Conservation (phyloP, 495 filamentous ascomycete genomes). For the Pyronema omphalodes region DNA sequence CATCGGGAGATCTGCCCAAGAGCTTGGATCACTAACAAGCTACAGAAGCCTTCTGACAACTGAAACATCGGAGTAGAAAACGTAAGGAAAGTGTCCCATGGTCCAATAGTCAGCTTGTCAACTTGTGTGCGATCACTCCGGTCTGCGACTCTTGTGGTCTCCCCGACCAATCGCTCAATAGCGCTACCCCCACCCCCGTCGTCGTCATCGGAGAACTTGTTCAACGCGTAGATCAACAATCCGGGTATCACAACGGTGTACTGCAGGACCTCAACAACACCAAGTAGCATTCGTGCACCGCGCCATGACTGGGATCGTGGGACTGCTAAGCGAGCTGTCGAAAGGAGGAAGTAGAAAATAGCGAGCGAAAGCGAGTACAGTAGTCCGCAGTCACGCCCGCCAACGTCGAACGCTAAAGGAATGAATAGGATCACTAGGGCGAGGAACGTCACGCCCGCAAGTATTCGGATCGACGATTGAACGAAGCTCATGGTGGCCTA, state of each 20-base stretch:
- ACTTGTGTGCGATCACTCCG: slow-evolving; percentile 23
- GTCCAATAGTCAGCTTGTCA: slow-evolving; percentile 59
- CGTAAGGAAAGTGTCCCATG: slow-evolving; percentile 74
- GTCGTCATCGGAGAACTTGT: slow-evolving; percentile 77
- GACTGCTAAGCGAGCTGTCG: slow-evolving; percentile 56
- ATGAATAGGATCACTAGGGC: slow-evolving; percentile 78
- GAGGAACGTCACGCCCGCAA: slow-evolving; percentile 47
- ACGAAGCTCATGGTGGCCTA: slow-evolving; percentile 10
- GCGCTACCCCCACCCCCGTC: slow-evolving; percentile 50
- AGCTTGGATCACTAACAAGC: slow-evolving; percentile 84
- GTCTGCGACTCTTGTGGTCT: slow-evolving; percentile 36
- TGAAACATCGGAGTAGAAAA: slow-evolving; percentile 96
- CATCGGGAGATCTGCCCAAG: slow-evolving; percentile 87
- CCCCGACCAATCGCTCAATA: slow-evolving; percentile 2
- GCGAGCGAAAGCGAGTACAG: slow-evolving; percentile 78
- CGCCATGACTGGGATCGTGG: slow-evolving; percentile 56
- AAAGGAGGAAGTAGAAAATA: slow-evolving; percentile 77
- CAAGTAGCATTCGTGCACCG: slow-evolving; percentile 38
- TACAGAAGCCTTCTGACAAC: slow-evolving; percentile 88
- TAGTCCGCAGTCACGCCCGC: slow-evolving; percentile 80
- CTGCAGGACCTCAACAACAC: slow-evolving; percentile 52
- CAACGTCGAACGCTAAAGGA: slow-evolving; percentile 91
- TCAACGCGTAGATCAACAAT: slow-evolving; percentile 83
- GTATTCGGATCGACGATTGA: slow-evolving; percentile 12
- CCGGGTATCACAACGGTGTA: slow-evolving; percentile 60